These are phyloP conservation scores for Tulasnella sp. DNA, from an alignment of 768 basidiomycete genomes.

Conservation along the genomic window DNA sequence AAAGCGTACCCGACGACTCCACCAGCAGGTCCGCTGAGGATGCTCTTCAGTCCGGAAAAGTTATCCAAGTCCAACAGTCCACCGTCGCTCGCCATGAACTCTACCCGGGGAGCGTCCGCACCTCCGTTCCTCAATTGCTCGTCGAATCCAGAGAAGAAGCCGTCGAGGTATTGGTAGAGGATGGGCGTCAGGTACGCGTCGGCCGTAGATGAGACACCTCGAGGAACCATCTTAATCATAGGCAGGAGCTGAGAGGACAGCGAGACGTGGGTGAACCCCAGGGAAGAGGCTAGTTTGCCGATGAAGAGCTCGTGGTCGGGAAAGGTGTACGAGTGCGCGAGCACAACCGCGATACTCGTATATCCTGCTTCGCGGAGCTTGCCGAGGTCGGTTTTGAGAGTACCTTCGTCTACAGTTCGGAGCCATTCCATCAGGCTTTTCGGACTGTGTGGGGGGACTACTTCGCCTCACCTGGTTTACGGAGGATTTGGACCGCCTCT, in stretches of 20 bases:
- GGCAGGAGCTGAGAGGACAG: slow-evolving; percentile 79
- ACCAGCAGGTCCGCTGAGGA: slow-evolving; percentile 86
- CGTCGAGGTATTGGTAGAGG: slow-evolving; percentile 69
- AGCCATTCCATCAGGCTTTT: not conserved
- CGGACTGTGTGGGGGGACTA: not conserved
- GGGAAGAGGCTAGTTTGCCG: slow-evolving; percentile 55
- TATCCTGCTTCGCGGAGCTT: slow-evolving; percentile 70
- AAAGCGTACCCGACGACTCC: slow-evolving; percentile 93
- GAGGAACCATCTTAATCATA: slow-evolving; percentile 93
- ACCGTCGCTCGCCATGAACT: slow-evolving; percentile 95
- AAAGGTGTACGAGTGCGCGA: slow-evolving; percentile 88
- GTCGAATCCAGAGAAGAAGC: slow-evolving; percentile 86
- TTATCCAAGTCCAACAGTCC: slow-evolving; percentile 67
- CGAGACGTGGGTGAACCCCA: slow-evolving; percentile 88
- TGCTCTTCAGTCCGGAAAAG: slow-evolving; percentile 89
- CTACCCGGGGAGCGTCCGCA: slow-evolving; percentile 48
- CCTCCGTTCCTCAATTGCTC: slow-evolving; percentile 38
- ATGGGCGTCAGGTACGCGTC: slow-evolving; percentile 95
- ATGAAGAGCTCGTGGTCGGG: slow-evolving; percentile 72
- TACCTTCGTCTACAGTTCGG: not conserved
- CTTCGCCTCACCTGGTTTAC: slow-evolving; percentile 44
- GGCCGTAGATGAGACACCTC: slow-evolving; percentile 83
- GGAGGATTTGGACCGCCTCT: slow-evolving; percentile 77
- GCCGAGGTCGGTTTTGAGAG: slow-evolving; percentile 50
- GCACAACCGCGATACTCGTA: slow-evolving; percentile 76